These are phyloP conservation scores for Rehmannia glutinosa DNA, from an alignment of 257 asterid species.

Conservation along the genomic window DNA sequence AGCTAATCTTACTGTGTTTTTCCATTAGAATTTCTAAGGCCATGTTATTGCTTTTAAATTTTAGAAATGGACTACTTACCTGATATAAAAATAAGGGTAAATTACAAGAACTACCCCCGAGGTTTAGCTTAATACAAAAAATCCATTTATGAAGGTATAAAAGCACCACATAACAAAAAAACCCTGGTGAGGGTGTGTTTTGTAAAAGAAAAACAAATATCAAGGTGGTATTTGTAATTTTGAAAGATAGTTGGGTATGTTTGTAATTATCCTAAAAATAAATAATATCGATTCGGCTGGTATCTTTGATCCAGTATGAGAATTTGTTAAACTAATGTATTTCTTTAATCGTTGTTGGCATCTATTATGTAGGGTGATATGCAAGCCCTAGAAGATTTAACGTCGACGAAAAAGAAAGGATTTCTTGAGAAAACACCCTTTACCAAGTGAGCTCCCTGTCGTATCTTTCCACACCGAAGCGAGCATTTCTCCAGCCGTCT, in stretches of 20 bases:
- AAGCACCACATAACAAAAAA: no score
- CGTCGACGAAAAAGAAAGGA: slow-evolving; percentile 82
- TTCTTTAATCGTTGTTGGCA: slow-evolving; percentile 10
- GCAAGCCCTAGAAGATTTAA: slow-evolving; percentile 92
- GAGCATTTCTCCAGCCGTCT: slow-evolving; percentile 75
- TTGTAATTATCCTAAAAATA: no score
- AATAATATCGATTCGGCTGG: no score
- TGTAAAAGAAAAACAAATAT: no score
- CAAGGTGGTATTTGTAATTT: no score
- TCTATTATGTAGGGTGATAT: slow-evolving; percentile 74
- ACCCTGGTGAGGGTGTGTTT: no score
- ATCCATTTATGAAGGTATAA: no score
- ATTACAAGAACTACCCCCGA: not conserved
- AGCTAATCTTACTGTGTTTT: not conserved
- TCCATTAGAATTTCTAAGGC: not conserved
- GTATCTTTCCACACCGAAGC: slow-evolving; percentile 95
- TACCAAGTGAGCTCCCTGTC: slow-evolving; percentile 79
- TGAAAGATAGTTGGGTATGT: no score
- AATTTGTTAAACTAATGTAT: no score
- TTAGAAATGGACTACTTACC: not conserved
- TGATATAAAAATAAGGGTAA: not conserved
- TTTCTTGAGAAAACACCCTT: slow-evolving; percentile 60
- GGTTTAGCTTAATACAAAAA: no score
- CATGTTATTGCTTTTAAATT: not conserved
- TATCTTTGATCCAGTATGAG: no score